phyloP scores from a whole-genome alignment of 2,329 filamentous ascomycete genomes.

The Pseudopithomyces chartarum region DNA sequence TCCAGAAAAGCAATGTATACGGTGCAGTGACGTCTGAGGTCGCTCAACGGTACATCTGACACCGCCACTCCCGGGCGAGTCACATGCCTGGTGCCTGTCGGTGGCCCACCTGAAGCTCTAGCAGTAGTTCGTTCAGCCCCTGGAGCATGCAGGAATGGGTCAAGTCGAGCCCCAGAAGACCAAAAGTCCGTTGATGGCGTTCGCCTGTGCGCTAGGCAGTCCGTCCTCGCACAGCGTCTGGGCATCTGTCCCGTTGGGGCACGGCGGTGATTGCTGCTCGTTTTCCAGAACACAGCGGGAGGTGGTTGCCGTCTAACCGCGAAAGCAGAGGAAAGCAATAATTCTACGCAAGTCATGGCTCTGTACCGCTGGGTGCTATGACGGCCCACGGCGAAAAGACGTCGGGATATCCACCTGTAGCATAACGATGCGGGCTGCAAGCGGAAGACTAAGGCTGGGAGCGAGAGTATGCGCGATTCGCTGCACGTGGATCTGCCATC shows the following conservation, averaged over 20 bases:
- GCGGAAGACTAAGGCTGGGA: background rate
- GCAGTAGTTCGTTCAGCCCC: slow-evolving; percentile 5
- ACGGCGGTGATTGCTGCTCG: background rate
- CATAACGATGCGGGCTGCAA: slow-evolving; percentile 1
- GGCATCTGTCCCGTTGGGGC: background rate
- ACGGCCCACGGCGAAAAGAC: background rate
- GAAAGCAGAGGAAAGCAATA: background rate
- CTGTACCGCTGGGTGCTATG: background rate
- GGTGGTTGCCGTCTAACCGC: background rate
- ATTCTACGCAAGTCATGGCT: background rate
- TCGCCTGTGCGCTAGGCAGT: background rate
- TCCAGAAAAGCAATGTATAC: background rate
- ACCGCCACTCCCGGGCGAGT: slow-evolving; percentile 11
- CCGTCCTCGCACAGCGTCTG: background rate
- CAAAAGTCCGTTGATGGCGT: background rate
- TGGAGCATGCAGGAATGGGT: slow-evolving; percentile 4
- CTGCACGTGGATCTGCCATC: background rate
- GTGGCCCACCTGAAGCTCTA: background rate
- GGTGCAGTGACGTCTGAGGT: background rate
- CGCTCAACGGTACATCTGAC: slow-evolving; percentile 1
- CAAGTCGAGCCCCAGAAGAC: background rate
- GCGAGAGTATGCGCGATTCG: background rate
- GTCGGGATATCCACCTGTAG: background rate
- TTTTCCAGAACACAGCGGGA: background rate
- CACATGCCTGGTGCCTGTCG: slow-evolving; percentile 7